Evolutionary conservation across 179 eudicot species (phyloP), one percentile per base, ranked within the genome.

Genomic region (Carnegiea gigantea): DNA sequence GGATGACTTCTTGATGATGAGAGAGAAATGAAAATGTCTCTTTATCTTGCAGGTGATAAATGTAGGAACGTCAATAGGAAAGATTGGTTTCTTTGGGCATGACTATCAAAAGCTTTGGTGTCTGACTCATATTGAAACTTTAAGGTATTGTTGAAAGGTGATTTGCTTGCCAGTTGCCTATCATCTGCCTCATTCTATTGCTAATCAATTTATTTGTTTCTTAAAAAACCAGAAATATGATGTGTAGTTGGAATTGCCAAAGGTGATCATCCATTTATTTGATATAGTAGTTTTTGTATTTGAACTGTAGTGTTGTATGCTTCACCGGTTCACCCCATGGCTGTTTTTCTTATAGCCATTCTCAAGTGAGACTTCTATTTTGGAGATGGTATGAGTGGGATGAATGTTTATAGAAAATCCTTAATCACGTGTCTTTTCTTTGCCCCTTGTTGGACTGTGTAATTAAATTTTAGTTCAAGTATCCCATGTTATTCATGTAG

Each of bases 31-130:
- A 30, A 57, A 62, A 57, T 60, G 10, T 18, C 20, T 7, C 75
- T 21, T 30, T 26, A 38, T 70, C 38, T 8, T 84, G 78, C 79
- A 96, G 99, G 99, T 96, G 78, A 83, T 91, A 79, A 97, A 97
- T 83, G 93, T 90, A 77, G 99, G 97, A 73, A 97, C 99, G n/a
- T 97, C 99, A 46, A 89, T 97, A 53, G 97, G 93, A 65, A 95
- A 90, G 84, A 86, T 95, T 81, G 99, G 99, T 21, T 92, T 97
- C 89, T 84, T 92, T 83, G 99, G 98, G 76, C 87, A 86, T 70
- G 73, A 70, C 81, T 81, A 88, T 86, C 83, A 88, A 77, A 95
- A 93, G 81, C 90, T 94, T 70, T 94, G 98, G 98, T 95, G 98
- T 84, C 88, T 97, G 84, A 89, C 99, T 78, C 98, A 93, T 84